These are phyloP conservation scores for Heritiera fomes DNA, from an alignment of 345 rosid species.

Conservation along the genomic window DNA sequence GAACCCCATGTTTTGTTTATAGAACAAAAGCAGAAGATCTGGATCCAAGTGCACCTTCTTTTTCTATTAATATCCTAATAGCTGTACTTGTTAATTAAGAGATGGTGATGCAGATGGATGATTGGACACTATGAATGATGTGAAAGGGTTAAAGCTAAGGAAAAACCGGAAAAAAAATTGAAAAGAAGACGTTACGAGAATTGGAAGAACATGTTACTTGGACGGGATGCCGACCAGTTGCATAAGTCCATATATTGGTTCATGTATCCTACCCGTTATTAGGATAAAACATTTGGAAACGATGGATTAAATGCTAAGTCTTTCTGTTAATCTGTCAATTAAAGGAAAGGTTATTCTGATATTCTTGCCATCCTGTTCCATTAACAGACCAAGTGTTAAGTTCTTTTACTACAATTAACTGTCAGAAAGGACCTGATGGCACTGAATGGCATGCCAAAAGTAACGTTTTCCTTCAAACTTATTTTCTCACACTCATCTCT, in stretches of 20 bases:
- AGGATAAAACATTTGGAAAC: too few relatives aligned
- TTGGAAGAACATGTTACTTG: too few relatives aligned
- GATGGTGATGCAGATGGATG: constrained; percentile 36
- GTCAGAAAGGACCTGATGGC: not conserved
- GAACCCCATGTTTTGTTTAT: constrained; percentile 89
- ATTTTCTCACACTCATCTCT: not conserved
- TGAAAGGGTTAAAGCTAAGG: too few relatives aligned
- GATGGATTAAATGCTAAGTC: not conserved
- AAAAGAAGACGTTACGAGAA: too few relatives aligned
- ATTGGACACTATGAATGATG: too few relatives aligned
- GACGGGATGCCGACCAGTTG: too few relatives aligned
- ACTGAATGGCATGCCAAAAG: not conserved
- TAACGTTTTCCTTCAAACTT: not conserved
- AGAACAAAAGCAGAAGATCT: constrained; percentile 66
- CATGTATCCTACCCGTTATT: too few relatives aligned
- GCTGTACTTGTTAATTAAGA: constrained; percentile 28
- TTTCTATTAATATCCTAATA: constrained; percentile 25
- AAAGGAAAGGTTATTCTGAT: constrained; percentile 1
- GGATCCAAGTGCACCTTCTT: constrained; percentile 57
- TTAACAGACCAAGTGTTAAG: not conserved
- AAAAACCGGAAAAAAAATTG: too few relatives aligned
- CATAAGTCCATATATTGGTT: too few relatives aligned
- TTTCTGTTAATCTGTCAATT: constrained; percentile 20
- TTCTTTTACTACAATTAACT: constrained; percentile 18
- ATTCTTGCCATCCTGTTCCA: constrained; percentile 8